phyloP scores from a whole-genome alignment of 2,329 filamentous ascomycete genomes.

The Penicillium glabrum region DNA sequence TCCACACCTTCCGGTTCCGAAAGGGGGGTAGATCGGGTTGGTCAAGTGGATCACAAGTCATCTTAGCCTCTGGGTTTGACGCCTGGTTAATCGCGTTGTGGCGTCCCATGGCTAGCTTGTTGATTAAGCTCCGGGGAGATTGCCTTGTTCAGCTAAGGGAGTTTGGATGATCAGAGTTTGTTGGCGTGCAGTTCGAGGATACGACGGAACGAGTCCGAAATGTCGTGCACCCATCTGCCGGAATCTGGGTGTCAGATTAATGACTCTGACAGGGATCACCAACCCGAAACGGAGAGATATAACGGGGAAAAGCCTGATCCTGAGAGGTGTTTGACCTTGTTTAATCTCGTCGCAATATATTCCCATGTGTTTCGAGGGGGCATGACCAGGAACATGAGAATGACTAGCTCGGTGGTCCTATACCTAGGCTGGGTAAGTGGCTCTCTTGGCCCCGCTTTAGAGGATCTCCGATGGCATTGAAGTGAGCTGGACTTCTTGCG shows the following conservation, averaged over 20 bases:
- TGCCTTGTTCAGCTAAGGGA: background rate
- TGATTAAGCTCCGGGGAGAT: constrained; percentile 9
- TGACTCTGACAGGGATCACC: constrained; percentile 6
- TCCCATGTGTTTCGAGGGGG: background rate
- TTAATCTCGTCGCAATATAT: background rate
- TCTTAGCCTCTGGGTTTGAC: constrained; percentile 5
- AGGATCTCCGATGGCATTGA: constrained; percentile 16
- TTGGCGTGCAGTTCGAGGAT: background rate
- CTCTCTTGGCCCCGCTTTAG: constrained; percentile 1
- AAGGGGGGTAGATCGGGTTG: constrained; percentile 1
- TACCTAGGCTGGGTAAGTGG: background rate
- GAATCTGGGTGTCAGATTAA: constrained; percentile 11
- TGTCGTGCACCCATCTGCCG: background rate
- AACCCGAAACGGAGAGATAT: background rate
- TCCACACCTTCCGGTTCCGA: constrained; percentile 4
- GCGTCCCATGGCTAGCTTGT: constrained; percentile 2
- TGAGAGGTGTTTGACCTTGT: background rate
- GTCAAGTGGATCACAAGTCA: constrained; percentile 6
- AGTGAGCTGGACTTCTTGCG: constrained; percentile 3
- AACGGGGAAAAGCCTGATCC: background rate
- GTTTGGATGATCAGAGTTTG: background rate
- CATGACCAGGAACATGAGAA: background rate
- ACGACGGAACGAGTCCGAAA: constrained; percentile 5
- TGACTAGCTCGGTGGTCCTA: background rate
- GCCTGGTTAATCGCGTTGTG: constrained; percentile 5